phyloP scores from a whole-genome alignment of 345 rosid species.

The Murraya koenigii region DNA sequence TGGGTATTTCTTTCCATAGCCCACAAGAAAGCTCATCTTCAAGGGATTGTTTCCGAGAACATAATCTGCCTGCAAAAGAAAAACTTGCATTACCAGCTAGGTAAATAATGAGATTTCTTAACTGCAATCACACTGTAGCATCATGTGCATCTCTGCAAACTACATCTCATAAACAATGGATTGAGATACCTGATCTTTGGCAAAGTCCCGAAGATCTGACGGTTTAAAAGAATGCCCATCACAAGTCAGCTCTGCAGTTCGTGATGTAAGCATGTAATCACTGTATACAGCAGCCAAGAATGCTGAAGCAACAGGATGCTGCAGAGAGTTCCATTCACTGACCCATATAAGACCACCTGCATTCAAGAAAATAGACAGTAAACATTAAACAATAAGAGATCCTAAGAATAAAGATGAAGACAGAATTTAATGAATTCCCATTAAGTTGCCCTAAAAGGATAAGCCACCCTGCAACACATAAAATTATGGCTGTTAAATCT shows the following conservation, averaged over 20 bases:
- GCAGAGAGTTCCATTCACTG: conserved; percentile 81
- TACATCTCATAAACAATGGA: conserved; percentile 1
- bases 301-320: conserved; percentile 90
- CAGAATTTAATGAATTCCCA: neutral
- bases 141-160: neutral
- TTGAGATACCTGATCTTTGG: conserved; percentile 71
- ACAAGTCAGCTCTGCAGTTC: conserved; percentile 64
- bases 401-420: neutral
- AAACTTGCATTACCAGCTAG: neutral
- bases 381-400: neutral
- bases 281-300: conserved; percentile 86
- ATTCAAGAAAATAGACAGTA: conserved; percentile 3
- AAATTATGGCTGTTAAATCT: neutral
- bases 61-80: conserved; percentile 79
- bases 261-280: conserved; percentile 91
- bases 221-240: conserved; percentile 61
- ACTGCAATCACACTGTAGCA: neutral
- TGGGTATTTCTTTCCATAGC: conserved; percentile 87
- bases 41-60: conserved; percentile 77
- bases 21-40: conserved; percentile 85
- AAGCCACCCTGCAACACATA: neutral
- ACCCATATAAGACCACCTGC: conserved; percentile 96
- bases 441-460: neutral
- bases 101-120: neutral
- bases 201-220: conserved; percentile 81